phyloP scores from a whole-genome alignment of 148 eudicot species.

The Linanthus parryae region DNA sequence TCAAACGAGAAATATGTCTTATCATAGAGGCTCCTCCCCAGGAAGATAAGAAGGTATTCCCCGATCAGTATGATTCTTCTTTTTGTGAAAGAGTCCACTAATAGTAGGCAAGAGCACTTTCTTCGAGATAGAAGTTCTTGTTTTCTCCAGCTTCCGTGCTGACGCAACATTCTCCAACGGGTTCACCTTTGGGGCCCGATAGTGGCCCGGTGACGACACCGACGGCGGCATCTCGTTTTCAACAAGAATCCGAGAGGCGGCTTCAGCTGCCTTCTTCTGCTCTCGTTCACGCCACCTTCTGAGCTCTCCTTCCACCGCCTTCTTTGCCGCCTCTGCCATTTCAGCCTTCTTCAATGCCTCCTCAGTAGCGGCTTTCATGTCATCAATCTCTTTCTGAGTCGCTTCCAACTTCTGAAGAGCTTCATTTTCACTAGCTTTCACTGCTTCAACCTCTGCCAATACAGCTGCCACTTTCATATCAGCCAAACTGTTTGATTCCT shows the following conservation, averaged over 20 bases:
- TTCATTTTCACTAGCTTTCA: slow-evolving; percentile 87
- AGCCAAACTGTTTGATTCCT: slow-evolving; percentile 57
- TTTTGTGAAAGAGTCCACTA: slow-evolving; percentile 64
- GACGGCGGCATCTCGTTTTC: slow-evolving; percentile 33
- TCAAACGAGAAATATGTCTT: not conserved
- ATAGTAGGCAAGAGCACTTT: slow-evolving; percentile 55
- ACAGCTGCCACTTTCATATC: slow-evolving; percentile 85
- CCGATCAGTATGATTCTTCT: slow-evolving; percentile 54
- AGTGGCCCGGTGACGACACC: slow-evolving; percentile 36
- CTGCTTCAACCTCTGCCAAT: slow-evolving; percentile 80
- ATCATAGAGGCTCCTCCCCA: slow-evolving; percentile 40
- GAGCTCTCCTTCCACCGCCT: slow-evolving; percentile 88
- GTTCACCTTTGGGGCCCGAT: slow-evolving; percentile 24
- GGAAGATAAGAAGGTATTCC: slow-evolving; percentile 67
- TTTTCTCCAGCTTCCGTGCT: slow-evolving; percentile 36
- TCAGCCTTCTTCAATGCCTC: slow-evolving; percentile 70
- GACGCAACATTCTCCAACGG: slow-evolving; percentile 20
- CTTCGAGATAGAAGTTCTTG: slow-evolving; percentile 42
- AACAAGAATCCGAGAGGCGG: slow-evolving; percentile 59
- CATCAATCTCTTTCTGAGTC: slow-evolving; percentile 62
- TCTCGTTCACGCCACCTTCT: slow-evolving; percentile 75
- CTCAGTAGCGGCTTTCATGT: slow-evolving; percentile 52
- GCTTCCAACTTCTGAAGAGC: slow-evolving; percentile 63
- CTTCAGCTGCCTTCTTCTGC: slow-evolving; percentile 76
- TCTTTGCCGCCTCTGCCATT: slow-evolving; percentile 80